Percentiles rank a stretch among this genome's conserved stretches.
These are phyloP conservation scores for Apocynum venetum DNA, from an alignment of 257 asterid species.

Conservation along the genomic window DNA sequence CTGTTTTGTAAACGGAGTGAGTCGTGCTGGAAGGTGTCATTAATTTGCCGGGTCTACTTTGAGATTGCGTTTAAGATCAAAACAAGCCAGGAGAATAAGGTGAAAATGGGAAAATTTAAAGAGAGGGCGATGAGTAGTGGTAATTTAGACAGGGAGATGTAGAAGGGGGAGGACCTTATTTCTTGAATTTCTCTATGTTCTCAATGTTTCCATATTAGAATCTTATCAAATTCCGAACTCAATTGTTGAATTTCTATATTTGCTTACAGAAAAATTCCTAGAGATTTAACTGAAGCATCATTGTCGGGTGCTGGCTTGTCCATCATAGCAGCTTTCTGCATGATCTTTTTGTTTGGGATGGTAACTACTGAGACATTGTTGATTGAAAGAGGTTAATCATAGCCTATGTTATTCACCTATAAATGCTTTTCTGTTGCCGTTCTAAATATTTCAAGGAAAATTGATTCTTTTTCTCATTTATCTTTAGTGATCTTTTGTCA, in stretches of 20 bases:
- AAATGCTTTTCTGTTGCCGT: background rate
- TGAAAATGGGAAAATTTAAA: background rate
- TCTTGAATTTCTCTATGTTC: background rate
- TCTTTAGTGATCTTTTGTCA: background rate
- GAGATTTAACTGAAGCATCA: slow-evolving; percentile 90
- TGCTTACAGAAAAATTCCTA: slow-evolving; percentile 76
- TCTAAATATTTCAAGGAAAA: background rate
- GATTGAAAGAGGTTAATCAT: background rate
- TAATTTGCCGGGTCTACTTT: background rate
- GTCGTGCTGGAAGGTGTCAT: background rate
- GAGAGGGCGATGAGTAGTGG: background rate
- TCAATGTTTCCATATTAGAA: background rate
- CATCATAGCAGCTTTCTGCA: slow-evolving; percentile 69
- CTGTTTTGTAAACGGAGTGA: background rate
- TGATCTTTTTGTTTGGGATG: slow-evolving; percentile 92
- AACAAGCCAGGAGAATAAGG: background rate
- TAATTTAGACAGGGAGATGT: background rate
- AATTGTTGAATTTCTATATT: slow-evolving; percentile 1
- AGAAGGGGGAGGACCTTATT: background rate
- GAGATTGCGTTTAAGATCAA: background rate
- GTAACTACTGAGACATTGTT: slow-evolving; percentile 37
- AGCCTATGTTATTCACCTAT: background rate
- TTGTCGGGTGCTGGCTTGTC: slow-evolving; percentile 94
- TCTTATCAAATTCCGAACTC: background rate
- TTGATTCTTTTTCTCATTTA: background rate